Evolutionary conservation across 2,329 filamentous ascomycete genomes (phyloP), one percentile per base, ranked within the genome.

Genomic region (Colletotrichum aenigma): DNA sequence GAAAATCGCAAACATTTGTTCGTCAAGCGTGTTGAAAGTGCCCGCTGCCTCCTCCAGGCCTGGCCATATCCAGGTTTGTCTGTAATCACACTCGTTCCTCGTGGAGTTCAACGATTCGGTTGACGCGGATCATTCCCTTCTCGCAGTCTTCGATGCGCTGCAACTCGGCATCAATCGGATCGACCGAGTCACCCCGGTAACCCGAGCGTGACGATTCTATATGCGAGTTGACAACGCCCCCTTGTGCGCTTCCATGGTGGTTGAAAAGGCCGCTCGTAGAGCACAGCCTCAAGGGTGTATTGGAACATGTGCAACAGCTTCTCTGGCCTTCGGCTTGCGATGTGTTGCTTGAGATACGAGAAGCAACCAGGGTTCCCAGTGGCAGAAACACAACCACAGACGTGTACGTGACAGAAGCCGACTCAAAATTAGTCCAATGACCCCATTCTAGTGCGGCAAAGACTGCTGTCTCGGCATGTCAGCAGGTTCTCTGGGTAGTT

Each of bases 371-470:
- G 6, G 87, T 87, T 71, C 88, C 89, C 1, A 91, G 84, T 0
- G 89, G 89, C 1, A 91, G 85, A 52, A 91, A 85, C 66, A 90
- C 80, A 76, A 87, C 84, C 56, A 91, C 88, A 0, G 88, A 86
- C 0, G 89, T 90, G 56, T 86, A 82, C 0, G 87, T 87, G 48
- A 90, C 81, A 3, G 89, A 90, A 26, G 84, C 88, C 21, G 88
- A 80, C 76, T 91, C 89, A 77, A 91, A 90, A 71, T 84, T 84
- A 6, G 80, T 77, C 13, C 85, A 85, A 13, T 81, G 77, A 28
- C 80, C 82, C 78, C 86, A 88, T 78, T 90, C 85, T 4, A 91
- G 81, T 6, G 83, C 85, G 3, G 88, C 85, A 76, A 91, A 91
- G 71, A 91, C 78, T 71, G 87, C 89, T 91, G n/a, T 1, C 18